phyloP scores from a whole-genome alignment of 1,284 basidiomycete genomes.

The Cutaneotrichosporon cutaneum region DNA sequence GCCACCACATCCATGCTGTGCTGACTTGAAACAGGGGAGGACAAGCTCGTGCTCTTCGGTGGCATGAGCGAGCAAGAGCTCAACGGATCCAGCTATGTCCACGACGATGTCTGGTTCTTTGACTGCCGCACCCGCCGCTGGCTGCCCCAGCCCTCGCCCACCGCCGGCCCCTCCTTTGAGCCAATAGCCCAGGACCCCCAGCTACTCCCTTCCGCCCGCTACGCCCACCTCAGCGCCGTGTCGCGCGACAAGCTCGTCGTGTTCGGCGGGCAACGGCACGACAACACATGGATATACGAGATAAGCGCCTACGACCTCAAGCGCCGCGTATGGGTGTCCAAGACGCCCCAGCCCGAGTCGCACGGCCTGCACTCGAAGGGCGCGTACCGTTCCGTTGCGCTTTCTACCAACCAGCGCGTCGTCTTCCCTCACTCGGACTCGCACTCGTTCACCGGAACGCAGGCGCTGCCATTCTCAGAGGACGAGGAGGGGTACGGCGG shows the following conservation, averaged over 20 bases:
- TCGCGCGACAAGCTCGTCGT: constrained; percentile 81
- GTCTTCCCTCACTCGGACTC: constrained; percentile 57
- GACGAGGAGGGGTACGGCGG: constrained; percentile 48
- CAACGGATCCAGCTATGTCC: constrained; percentile 62
- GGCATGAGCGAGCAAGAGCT: constrained; percentile 66
- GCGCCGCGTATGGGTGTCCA: constrained; percentile 67
- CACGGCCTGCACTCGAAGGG: constrained; percentile 79
- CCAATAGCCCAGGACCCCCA: constrained; percentile 39
- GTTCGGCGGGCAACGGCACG: constrained; percentile 83
- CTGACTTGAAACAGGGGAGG: constrained; percentile 62
- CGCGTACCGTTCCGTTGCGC: constrained; percentile 85
- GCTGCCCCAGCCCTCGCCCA: constrained; percentile 56
- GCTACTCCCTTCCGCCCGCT: constrained; percentile 71
- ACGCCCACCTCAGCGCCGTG: constrained; percentile 84
- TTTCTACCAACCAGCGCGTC: constrained; percentile 66
- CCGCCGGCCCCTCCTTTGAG: constrained; percentile 12
- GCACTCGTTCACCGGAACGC: constrained; percentile 18
- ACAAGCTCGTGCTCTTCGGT: constrained; percentile 83
- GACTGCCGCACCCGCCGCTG: constrained; percentile 69
- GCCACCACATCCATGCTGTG: background rate
- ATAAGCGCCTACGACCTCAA: constrained; percentile 80
- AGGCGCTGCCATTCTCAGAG: constrained; percentile 30
- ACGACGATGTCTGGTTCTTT: constrained; percentile 82
- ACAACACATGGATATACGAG: constrained; percentile 74
- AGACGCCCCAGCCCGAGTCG: constrained; percentile 62